Evolutionary conservation across 805 yeast species (phyloP), one percentile per base, ranked within the genome.

Genomic region (Suhomyces kilbournensis): DNA sequence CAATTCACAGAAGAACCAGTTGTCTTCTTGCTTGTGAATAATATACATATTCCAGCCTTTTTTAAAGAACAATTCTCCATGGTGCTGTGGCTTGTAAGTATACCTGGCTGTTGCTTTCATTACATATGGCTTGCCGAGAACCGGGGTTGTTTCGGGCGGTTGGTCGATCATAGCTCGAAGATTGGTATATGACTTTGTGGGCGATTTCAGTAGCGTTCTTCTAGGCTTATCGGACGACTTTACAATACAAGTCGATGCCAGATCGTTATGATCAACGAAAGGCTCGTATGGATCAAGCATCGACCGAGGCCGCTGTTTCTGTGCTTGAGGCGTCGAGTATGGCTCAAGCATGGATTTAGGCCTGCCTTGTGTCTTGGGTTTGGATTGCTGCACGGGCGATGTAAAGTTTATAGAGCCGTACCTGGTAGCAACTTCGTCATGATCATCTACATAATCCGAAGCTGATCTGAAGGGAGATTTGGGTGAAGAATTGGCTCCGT

Each of bases 1-100:
- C 54, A 75, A 64, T 55, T 75, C 79, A 59, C 79, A 75, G 35
- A 74, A 67, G 55, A 57, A 75, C 79, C 79, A 75, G 50, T 71
- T 66, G 53, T 75, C 79, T 49, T 70, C 76, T 55, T 75, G 79
- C 51, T 70, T 71, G 60, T 73, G 73, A 28, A 75, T 63, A 25
- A 75, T 65, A 52, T 65, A 75, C 68, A 75, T 69, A 44, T 72
- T 60, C 76, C 78, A 72, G 43, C 71, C 71, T 54, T 74, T 75
- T 48, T 60, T 67, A 63, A 75, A 75, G 34, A 53, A 55, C 25
- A 75, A 62, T 56, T 75, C 79, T 15, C 78, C 78, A 7, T 64
- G 67, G 46, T 72, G 73, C 50, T 73, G 75, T 3, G 78, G 72
- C 52, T 66, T 69, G 58, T 71, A 75, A 8, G 70, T 58, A 56